Conservation (phyloP, 306 rosid species). For the Malus asiatica region DNA sequence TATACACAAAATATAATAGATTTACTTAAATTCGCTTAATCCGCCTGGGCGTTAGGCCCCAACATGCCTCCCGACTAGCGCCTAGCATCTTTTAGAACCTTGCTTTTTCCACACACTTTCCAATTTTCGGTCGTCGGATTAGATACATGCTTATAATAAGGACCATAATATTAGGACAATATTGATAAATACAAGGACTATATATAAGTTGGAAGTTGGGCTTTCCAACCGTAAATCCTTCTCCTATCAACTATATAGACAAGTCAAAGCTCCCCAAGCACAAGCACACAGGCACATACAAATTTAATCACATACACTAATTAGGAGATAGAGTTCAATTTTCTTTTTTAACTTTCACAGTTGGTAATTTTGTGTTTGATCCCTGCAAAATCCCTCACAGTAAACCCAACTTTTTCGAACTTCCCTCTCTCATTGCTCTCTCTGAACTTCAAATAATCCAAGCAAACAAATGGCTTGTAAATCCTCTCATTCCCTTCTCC, state of each 20-base stretch:
- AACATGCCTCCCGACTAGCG: no score
- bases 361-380: slow-evolving; percentile 22
- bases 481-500: slow-evolving; percentile 49
- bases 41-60: no score
- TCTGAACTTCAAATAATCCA: slow-evolving; percentile 73
- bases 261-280: background rate
- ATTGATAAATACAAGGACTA: background rate
- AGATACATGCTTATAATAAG: background rate
- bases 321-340: background rate
- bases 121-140: no score
- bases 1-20: no score
- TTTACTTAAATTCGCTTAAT: no score
- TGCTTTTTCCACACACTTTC: no score
- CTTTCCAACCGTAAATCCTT: background rate
- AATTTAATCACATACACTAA: background rate
- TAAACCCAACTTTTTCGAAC: slow-evolving; percentile 86
- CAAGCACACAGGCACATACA: background rate
- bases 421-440: slow-evolving; percentile 75
- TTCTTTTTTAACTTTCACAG: background rate
- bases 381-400: slow-evolving; percentile 80
- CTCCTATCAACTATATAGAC: background rate
- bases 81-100: no score
- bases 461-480: slow-evolving; percentile 57
- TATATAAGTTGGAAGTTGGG: slow-evolving; percentile 4
- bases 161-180: background rate